Evolutionary conservation across 345 rosid genomes (phyloP).

Genomic region (Heritiera littoralis): DNA sequence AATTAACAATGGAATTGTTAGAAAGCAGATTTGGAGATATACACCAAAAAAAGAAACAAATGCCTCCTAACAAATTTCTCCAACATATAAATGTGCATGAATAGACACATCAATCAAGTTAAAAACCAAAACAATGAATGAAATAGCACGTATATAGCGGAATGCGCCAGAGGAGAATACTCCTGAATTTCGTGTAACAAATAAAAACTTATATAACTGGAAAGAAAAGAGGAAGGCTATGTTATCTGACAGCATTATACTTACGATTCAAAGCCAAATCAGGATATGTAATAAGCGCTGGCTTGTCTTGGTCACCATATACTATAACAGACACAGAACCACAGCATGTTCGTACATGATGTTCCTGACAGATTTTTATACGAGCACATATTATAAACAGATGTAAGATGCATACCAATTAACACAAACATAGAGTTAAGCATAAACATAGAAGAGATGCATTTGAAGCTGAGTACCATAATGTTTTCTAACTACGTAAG

Average conservation of each 20-base stretch:
- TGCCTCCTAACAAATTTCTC: neutral
- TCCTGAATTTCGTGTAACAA: slow-evolving; percentile 4
- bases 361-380: slow-evolving; percentile 53
- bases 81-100: neutral
- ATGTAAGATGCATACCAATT: slow-evolving; percentile 12
- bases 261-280: slow-evolving; percentile 84
- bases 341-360: slow-evolving; percentile 63
- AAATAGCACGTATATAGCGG: neutral
- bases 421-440: neutral
- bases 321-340: slow-evolving; percentile 88
- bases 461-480: slow-evolving; percentile 27
- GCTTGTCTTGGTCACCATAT: slow-evolving; percentile 81
- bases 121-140: neutral
- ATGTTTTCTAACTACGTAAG: slow-evolving; percentile 22
- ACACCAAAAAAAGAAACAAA: neutral
- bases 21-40: neutral
- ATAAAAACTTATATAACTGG: neutral
- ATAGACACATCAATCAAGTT: neutral
- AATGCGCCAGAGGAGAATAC: neutral
- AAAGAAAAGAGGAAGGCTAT: slow-evolving; percentile 10
- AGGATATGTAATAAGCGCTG: slow-evolving; percentile 85
- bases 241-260: slow-evolving; percentile 29
- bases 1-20: slow-evolving; percentile 1
- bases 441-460: slow-evolving; percentile 3
- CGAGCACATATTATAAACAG: slow-evolving; percentile 17